Base-by-base conservation (phyloP, 352 stramenopile genomes). In the Phytophthora macrochlamydospora region DNA sequence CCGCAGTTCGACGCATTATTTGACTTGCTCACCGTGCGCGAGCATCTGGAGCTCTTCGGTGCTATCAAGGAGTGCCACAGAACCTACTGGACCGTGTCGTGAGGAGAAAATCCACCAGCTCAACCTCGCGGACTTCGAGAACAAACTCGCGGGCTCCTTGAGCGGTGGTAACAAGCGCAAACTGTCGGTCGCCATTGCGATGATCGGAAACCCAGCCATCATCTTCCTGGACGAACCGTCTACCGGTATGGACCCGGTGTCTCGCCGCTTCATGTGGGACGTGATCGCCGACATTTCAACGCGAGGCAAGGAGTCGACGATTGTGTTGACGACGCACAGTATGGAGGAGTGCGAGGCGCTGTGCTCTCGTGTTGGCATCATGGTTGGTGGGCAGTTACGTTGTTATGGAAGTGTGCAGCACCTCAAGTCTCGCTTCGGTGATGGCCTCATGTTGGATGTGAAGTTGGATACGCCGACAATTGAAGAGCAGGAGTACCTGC, bases 141-240 rank as follows among this genome's bases (percentile, higher is more conserved):
- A 95, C 74, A 95, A 96, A 49, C 62, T 90, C 49, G 78, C 84
- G 1, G 76, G 78, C 1, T 81, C 74, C n/a, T 84, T 97, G 9
- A 95, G 83, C 24, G 93, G 93, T 45, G 94, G 95, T 37, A 98
- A 98, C 79, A 98, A 99, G 65, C 81, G 96, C 43, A 95, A 96
- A 37, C 74, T 99, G 11, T 97, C 80, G 43, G 81, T 99, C 2
- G 96, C 94, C 11, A 91, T 98, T 49, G 90, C 95, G 7, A 94
- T 97, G 51, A 97, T 99, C 59, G 96, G 93, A 2, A 79, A 91
- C 37, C 90, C 92, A 0, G 63, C 97, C 8, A 84, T 99, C 9
- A 67, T 98, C 3, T 79, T 97, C 55, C 64, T 98, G 13, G 93
- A 98, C 62, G 93, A 98, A 55, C 84, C 87, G 1, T 95, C 86